Base-by-base conservation (phyloP, 768 basidiomycete genomes). In the Chlorophyllum brunneum region DNA sequence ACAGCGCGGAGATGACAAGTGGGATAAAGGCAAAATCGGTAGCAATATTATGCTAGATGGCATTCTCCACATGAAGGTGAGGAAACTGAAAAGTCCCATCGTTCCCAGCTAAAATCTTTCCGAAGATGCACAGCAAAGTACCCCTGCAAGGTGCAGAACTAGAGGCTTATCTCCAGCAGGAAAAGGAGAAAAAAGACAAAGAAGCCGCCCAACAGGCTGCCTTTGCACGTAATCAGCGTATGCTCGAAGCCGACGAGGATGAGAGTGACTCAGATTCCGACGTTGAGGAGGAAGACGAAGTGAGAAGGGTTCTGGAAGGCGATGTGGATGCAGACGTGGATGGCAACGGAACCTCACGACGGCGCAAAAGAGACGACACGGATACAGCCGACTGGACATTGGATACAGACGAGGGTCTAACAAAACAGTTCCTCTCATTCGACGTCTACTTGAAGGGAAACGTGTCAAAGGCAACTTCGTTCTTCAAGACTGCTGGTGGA, bases 361-460 rank as follows among this genome's bases (percentile, higher is more conserved):
- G 59, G 41, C 36, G 57, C 58, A 39, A 67, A 59, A 48, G 61
- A 58, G 76, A 77, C 37, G 80, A 77, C 15, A 67, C 72, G 18
- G 84, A 84, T 54, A 77, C 72, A 5, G 65, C 70, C 18, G 87
- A 85, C 61, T 91, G 88, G 86, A 76, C 73, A 26, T 65, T 87
- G 54, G 88, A 91, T 56, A 80, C 80, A 37, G 91, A 92, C 55
- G 90, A 93, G 53, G 82, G 83, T 1, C 62, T 83, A 48, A 83
- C 84, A 11, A 85, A 82, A 59, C 84, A 88, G 34, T 68, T 87
- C 48, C 69, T 95, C 33, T 95, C 92, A 1, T 99, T 90, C 61
- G 97, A 99, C 67, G 97, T 98, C 58, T 98, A 92, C 66, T 78
- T 98, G 55, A 97, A 95, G 66, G 95, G 95, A n/a, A 93, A 95